Conservation (phyloP, 192 early-diverging fungal species). For the Rhizophagus clarus region DNA sequence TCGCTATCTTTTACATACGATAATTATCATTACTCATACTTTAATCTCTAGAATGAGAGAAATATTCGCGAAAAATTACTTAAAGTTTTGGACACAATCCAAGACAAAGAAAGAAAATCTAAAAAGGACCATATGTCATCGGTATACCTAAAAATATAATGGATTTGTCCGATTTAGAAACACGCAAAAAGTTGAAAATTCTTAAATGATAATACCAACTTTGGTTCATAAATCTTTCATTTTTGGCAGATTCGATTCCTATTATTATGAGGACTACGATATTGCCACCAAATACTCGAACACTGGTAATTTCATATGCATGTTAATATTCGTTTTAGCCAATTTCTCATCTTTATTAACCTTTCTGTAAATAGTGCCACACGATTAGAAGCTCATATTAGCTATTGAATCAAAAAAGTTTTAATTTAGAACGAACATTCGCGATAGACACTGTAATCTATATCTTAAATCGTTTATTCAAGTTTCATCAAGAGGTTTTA, state of each 20-base stretch:
- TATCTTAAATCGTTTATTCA: conserved; percentile 30
- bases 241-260: conserved; percentile 21
- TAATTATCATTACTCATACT: conserved; percentile 20
- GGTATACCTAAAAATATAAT: conserved; percentile 23
- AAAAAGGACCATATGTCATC: conserved; percentile 19
- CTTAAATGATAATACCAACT: conserved; percentile 18
- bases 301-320: conserved; percentile 26
- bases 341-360: conserved; percentile 25
- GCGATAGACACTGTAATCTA: conserved; percentile 21
- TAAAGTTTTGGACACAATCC: conserved; percentile 4
- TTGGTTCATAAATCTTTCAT: conserved; percentile 29
- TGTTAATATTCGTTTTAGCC: conserved; percentile 23
- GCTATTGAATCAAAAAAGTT: conserved; percentile 8
- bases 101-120: conserved; percentile 13
- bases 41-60: conserved; percentile 6
- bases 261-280: conserved; percentile 17
- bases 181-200: conserved; percentile 7
- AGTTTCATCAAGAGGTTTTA: conserved; percentile 14
- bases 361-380: conserved; percentile 22
- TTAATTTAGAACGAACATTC: conserved; percentile 12
- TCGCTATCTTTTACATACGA: conserved; percentile 29
- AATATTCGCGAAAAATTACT: conserved; percentile 20
- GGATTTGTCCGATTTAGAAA: conserved; percentile 21
- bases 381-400: conserved; percentile 30
- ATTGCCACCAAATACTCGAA: conserved; percentile 15